Conservation (phyloP, 2,329 filamentous ascomycete species). For the Didymella pomorum region DNA sequence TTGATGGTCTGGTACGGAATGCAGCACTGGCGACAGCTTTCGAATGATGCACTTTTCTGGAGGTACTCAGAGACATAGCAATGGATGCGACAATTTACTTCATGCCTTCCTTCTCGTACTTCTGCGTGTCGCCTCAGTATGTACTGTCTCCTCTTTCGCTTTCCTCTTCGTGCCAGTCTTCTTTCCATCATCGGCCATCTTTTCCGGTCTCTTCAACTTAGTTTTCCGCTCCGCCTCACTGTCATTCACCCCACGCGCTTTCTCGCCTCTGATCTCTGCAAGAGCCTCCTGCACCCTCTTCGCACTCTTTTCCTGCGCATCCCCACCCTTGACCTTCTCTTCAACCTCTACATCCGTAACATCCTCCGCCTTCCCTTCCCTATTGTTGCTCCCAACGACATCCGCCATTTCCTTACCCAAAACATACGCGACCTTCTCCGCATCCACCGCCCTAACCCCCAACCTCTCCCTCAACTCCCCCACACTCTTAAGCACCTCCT, state of each 20-base stretch:
- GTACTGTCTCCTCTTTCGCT: slow-evolving; percentile 20
- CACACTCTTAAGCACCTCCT: slow-evolving; percentile 57
- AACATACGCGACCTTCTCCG: slow-evolving; percentile 77
- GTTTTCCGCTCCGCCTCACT: no score
- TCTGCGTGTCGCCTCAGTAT: slow-evolving; percentile 33
- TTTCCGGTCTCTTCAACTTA: background rate
- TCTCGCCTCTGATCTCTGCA: background rate
- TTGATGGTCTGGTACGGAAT: no score
- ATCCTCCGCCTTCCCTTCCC: background rate
- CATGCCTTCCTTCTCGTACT: slow-evolving; percentile 34
- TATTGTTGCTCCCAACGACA: slow-evolving; percentile 2
- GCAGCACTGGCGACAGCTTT: no score
- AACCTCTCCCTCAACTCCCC: slow-evolving; percentile 37
- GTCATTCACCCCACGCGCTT: no score
- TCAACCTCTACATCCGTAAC: background rate
- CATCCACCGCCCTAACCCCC: slow-evolving; percentile 62
- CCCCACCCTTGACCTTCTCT: slow-evolving; percentile 6
- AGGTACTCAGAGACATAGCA: no score
- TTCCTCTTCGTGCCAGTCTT: slow-evolving; percentile 37
- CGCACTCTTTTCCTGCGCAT: background rate
- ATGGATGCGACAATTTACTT: no score
- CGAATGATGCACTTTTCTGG: no score
- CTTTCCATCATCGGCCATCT: slow-evolving; percentile 1
- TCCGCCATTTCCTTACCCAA: slow-evolving; percentile 59
- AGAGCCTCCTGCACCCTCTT: background rate